Conservation (phyloP, 192 early-diverging fungal genomes). For the Coemansia reversa region DNA sequence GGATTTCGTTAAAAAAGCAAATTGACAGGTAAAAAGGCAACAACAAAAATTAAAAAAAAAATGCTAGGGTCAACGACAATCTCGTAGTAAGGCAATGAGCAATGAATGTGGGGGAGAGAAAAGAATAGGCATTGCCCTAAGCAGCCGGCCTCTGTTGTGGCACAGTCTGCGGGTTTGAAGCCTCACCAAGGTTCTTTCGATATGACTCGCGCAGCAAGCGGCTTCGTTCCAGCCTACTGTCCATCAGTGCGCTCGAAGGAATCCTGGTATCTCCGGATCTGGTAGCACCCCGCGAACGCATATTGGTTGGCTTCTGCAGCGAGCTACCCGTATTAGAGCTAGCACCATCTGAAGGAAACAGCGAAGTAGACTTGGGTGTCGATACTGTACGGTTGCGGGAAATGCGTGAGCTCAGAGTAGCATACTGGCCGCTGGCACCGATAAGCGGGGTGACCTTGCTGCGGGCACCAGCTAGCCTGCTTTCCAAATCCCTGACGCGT, state of each 20-base stretch:
- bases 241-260: slow-evolving; percentile 14
- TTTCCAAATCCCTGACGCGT: slow-evolving; percentile 73
- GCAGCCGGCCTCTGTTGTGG: slow-evolving; percentile 31
- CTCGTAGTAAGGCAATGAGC: not conserved
- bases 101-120: not conserved
- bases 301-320: slow-evolving; percentile 16
- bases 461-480: slow-evolving; percentile 70
- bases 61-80: not conserved
- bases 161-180: slow-evolving; percentile 31
- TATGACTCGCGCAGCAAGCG: slow-evolving; percentile 34
- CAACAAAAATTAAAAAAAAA: slow-evolving; percentile 4
- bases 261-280: slow-evolving; percentile 11
- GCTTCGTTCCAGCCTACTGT: slow-evolving; percentile 30
- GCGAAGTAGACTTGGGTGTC: slow-evolving; percentile 26
- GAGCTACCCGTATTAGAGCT: slow-evolving; percentile 4
- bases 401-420: slow-evolving; percentile 39
- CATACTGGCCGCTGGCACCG: slow-evolving; percentile 43
- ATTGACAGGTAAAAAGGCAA: no score
- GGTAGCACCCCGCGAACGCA: slow-evolving; percentile 16
- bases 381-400: slow-evolving; percentile 40
- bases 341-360: slow-evolving; percentile 8
- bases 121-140: not conserved
- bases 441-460: slow-evolving; percentile 73
- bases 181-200: slow-evolving; percentile 23
- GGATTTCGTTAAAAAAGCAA: no score